Base-by-base conservation (phyloP, 1,284 basidiomycete species). In the Ceratobasidium sp. region DNA sequence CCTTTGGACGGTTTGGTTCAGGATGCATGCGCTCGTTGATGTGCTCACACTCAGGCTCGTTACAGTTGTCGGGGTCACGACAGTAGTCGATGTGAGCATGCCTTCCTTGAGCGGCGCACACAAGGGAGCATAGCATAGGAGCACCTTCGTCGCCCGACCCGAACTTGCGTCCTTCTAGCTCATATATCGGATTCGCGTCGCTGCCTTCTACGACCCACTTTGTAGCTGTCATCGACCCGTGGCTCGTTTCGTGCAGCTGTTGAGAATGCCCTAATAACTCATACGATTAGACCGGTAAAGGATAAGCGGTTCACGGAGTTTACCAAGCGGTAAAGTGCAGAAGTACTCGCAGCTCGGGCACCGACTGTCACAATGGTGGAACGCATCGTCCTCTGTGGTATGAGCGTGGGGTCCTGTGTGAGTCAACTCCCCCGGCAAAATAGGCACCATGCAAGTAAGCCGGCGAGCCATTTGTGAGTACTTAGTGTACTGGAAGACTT, bases 41-140 rank as follows among this genome's bases (percentile, higher is more conserved):
- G 78, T 92, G 91, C 78, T 89, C 84, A 9, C 87, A 61, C n/a
- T 90, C 89, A 0, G 84, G 80, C 0, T 84, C 87, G 28, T 79
- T 79, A 80, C 90, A 91, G 0, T 80, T 76, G 0, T 81, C 81
- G 48, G 15, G 2, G 15, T 67, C 83, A 0, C 88, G 87, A 80
- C 91, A 92, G 79, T 88, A 89, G 80, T 89, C 90, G 42, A 91
- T 83, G 80, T 92, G 91, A 0, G 84, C 83, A 70, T 92, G 90
- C 28, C 86, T 79, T 0, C 89, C 90, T 83, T 91, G 85, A 10
- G 87, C 84, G 2, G 86, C 84, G 78, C 91, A 91, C 28, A 90
- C 81, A 10, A 91, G 84, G 65, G 87, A 89, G 81, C 90, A 92
- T 83, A 92, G 85, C 88, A 91, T 90, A 0, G 90, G 91, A 1